Evolutionary conservation across 352 stramenopile species (phyloP).

Genomic region (Phytophthora pini): DNA sequence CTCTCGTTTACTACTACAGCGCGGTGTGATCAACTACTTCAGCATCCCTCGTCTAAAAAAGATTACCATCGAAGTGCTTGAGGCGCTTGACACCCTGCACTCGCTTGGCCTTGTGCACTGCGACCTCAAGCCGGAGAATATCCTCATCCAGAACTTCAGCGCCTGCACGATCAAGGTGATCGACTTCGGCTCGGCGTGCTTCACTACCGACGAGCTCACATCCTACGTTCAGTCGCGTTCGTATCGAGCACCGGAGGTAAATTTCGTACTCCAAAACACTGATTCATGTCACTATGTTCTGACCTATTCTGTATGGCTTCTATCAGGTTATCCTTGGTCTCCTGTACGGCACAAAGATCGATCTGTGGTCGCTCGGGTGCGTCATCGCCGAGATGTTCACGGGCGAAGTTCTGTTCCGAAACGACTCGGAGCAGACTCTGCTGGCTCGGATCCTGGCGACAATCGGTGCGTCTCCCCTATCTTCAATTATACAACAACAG

Average conservation of each 20-base stretch:
- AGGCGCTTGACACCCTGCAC: constrained; percentile 87
- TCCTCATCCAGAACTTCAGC: constrained; percentile 90
- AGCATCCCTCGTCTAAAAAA: constrained; percentile 92
- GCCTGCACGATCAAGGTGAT: constrained; percentile 96
- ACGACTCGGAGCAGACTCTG: constrained; percentile 91
- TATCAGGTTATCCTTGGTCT: constrained; percentile 95
- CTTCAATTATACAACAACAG: background rate
- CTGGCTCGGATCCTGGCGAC: constrained; percentile 91
- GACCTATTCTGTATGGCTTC: constrained; percentile 35
- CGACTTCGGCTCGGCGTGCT: constrained; percentile 98
- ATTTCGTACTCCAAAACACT: constrained; percentile 20
- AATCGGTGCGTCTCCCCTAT: constrained; percentile 49
- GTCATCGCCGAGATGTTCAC: constrained; percentile 90
- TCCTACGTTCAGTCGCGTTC: constrained; percentile 98
- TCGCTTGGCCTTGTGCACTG: constrained; percentile 96
- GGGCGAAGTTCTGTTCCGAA: constrained; percentile 88
- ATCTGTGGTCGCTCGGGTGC: constrained; percentile 91
- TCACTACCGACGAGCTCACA: constrained; percentile 94
- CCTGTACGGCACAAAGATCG: constrained; percentile 86
- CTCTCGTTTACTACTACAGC: constrained; percentile 82
- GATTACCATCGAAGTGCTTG: constrained; percentile 96
- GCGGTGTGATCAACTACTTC: constrained; percentile 94
- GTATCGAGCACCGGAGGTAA: constrained; percentile 96
- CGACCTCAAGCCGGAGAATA: constrained; percentile 99
- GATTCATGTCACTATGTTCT: constrained; percentile 44